phyloP scores from a whole-genome alignment of 768 basidiomycete species.

The Rhodotorula diobovata region DNA sequence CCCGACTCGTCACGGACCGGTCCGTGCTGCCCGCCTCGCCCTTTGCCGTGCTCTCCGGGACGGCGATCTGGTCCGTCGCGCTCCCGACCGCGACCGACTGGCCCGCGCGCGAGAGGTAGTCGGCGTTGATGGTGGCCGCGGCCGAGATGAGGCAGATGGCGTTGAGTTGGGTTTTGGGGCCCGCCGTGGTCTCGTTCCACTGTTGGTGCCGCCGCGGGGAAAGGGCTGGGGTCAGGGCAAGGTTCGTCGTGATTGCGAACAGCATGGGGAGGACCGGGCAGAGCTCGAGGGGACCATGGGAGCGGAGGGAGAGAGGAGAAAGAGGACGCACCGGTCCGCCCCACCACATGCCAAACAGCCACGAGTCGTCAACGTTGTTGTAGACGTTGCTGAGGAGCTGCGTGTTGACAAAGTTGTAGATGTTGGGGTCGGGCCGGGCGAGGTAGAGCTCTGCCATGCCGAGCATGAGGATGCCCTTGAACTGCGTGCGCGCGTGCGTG shows the following conservation, averaged over 20 bases:
- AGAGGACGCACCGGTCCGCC: slow-evolving; percentile 18
- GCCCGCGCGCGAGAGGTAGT: not conserved
- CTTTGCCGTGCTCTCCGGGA: slow-evolving; percentile 7
- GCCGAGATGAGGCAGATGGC: slow-evolving; percentile 17
- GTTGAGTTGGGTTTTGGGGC: slow-evolving; percentile 29
- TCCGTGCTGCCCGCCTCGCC: not conserved
- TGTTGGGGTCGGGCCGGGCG: slow-evolving; percentile 21
- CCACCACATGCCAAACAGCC: slow-evolving; percentile 27
- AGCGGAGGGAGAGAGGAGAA: no score
- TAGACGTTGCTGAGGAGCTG: slow-evolving; percentile 19
- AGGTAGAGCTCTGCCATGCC: slow-evolving; percentile 22
- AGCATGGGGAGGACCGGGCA: no score
- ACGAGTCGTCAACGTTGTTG: slow-evolving; percentile 26
- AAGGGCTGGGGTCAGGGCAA: no score
- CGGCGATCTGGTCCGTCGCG: slow-evolving; percentile 10
- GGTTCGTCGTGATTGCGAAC: no score
- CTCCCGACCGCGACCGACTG: no score
- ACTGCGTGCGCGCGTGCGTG: not conserved
- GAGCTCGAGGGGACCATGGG: no score
- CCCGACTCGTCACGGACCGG: not conserved
- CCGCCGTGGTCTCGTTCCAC: slow-evolving; percentile 33
- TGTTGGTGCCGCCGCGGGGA: not conserved
- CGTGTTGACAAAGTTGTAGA: slow-evolving; percentile 31
- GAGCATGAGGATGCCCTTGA: slow-evolving; percentile 26
- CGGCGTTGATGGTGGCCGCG: slow-evolving; percentile 17